Evolutionary conservation across 2,329 filamentous ascomycete genomes (phyloP).

Genomic region (Dactylellina sp.): DNA sequence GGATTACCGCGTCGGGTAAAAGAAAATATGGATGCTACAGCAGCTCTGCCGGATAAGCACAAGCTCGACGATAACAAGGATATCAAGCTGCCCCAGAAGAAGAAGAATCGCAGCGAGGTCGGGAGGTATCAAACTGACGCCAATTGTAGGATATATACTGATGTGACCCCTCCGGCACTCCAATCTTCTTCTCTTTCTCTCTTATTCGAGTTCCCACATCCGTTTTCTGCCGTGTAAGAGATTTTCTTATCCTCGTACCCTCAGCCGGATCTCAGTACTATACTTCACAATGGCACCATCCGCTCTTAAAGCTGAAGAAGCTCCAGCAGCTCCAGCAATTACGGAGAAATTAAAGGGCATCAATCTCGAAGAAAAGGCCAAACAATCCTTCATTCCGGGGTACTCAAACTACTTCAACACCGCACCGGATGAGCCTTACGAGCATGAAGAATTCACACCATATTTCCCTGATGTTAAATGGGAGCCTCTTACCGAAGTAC

Average conservation of each 20-base stretch:
- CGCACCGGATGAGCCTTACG: conserved; percentile 64
- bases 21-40: not conserved
- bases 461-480: conserved; percentile 69
- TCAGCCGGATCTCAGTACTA: conserved; percentile 8
- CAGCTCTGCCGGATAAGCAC: conserved; percentile 44
- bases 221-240: conserved; percentile 27
- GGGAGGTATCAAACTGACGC: conserved; percentile 22
- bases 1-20: not conserved
- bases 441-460: conserved; percentile 68
- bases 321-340: not conserved
- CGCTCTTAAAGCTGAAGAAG: conserved; percentile 44
- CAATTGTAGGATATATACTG: conserved; percentile 46
- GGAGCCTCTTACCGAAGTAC: conserved; percentile 66
- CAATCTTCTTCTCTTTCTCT: conserved; percentile 41
- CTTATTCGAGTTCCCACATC: conserved; percentile 31
- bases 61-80: conserved; percentile 33
- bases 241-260: not conserved
- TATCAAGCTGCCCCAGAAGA: conserved; percentile 28
- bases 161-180: conserved; percentile 34
- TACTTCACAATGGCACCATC: conserved; percentile 40
- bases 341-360: conserved; percentile 37
- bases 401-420: conserved; percentile 48
- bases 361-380: conserved; percentile 46
- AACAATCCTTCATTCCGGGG: conserved; percentile 46
- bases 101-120: conserved; percentile 20